Evolutionary conservation across 257 asterid species (phyloP), one percentile per base, ranked within the genome.

Genomic region (Striga asiatica): DNA sequence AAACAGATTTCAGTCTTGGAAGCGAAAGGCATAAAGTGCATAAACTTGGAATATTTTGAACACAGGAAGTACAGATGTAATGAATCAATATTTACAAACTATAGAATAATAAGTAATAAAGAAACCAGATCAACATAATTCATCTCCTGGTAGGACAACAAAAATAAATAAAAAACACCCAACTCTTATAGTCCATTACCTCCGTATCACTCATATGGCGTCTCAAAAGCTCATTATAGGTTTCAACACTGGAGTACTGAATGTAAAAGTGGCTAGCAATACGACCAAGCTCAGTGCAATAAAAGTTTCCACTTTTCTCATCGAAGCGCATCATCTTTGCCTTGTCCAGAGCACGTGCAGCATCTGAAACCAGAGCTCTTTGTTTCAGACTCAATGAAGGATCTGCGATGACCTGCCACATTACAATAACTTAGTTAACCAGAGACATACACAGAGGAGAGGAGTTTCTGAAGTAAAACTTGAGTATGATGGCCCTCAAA

Each of bases 311-410:
- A 64, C 98, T 91, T 77, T 91, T 91, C 78, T 91, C 98, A 76
- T 91, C 98, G 57, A 87, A 91, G 43, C 98, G 98, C 98, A 91
- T 84, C 98, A 91, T 91, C 80, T 91, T 91, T 55, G 98, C 98
- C 76, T 75, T 87, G 79, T 91, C 98, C 6, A 91, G 96, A 66
- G 95, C 75, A 59, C 98, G 93, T 43, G 98, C 98, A 61, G 96
- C 96, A 77, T 87, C 96, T 27, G 82, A 75, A 22, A 91, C 84
- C 66, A 91, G 81, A 67, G 83, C 83, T 71, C 95, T 84, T 76
- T 87, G 98, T 75, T 91, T 91, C 70, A 84, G 68, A 79, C 95
- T 71, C 75, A 91, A 65, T 50, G 89, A 78, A 70, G 98, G 98
- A 70, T 91, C 98, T 28, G 89, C 95, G 59, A 86, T 59, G 37